Conservation (phyloP, 2,329 filamentous ascomycete species). For the Grosmannia huntii region DNA sequence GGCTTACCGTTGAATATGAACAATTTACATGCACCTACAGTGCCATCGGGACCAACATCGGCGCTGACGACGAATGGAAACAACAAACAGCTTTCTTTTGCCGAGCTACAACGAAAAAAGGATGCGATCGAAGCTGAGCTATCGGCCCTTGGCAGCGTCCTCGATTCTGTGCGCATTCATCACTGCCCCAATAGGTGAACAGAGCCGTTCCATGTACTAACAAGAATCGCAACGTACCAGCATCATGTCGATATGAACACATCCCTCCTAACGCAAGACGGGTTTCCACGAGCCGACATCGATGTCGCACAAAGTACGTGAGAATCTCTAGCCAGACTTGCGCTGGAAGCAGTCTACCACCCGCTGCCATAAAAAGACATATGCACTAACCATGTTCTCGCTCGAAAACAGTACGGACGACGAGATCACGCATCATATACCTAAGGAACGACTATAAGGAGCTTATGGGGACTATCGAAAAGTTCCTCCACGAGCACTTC, state of each 20-base stretch:
- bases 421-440: conserved; percentile 75
- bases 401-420: conserved; percentile 65
- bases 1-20: conserved; percentile 33
- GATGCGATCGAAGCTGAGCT: conserved; percentile 77
- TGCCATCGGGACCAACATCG: conserved; percentile 64
- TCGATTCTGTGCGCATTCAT: conserved; percentile 59
- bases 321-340: background rate
- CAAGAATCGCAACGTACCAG: conserved; percentile 29
- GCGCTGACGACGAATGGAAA: conserved; percentile 46
- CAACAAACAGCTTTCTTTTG: conserved; percentile 53
- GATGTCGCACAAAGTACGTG: conserved; percentile 81
- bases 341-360: background rate
- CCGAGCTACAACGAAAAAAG: conserved; percentile 74
- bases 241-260: conserved; percentile 92
- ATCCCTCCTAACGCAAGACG: conserved; percentile 72
- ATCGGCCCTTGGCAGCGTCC: conserved; percentile 66
- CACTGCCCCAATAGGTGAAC: too few relatives aligned
- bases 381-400: background rate
- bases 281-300: conserved; percentile 84
- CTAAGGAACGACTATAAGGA: conserved; percentile 89
- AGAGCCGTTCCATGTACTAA: background rate
- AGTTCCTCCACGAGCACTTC: conserved; percentile 79
- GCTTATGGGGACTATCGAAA: conserved; percentile 73
- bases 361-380: background rate
- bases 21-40: conserved; percentile 44